phyloP scores from a whole-genome alignment of 1,284 basidiomycete genomes.

The Puccinia horiana region DNA sequence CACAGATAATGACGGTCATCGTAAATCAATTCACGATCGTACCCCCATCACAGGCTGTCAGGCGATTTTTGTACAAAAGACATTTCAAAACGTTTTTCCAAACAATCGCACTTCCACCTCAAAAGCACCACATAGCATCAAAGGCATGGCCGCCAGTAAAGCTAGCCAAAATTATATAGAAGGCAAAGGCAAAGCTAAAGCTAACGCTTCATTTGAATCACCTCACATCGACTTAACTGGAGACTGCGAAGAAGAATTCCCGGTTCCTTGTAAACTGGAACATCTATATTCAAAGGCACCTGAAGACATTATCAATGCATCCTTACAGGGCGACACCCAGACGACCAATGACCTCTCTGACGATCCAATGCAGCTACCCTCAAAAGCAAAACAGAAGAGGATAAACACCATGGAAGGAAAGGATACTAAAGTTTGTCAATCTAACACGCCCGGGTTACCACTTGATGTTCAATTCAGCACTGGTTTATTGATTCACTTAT shows the following conservation, averaged over 20 bases:
- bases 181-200: slow-evolving; percentile 14
- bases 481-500: neutral
- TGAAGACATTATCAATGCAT: neutral
- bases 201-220: neutral
- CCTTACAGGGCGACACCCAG: neutral
- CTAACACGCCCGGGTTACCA: neutral
- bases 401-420: neutral
- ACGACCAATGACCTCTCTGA: neutral
- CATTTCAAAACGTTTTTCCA: neutral
- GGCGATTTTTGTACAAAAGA: neutral
- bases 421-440: neutral
- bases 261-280: neutral
- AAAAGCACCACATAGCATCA: neutral
- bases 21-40: neutral
- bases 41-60: neutral
- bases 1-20: neutral
- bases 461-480: neutral
- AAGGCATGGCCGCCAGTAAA: neutral
- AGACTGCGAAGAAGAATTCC: slow-evolving; percentile 3
- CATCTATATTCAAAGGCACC: neutral
- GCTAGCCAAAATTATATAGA: neutral
- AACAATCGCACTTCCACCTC: neutral
- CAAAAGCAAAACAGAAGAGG: neutral
- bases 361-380: neutral
- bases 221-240: slow-evolving; percentile 11